phyloP scores from a whole-genome alignment of 1,284 basidiomycete species.

The Tausonia pullulans region DNA sequence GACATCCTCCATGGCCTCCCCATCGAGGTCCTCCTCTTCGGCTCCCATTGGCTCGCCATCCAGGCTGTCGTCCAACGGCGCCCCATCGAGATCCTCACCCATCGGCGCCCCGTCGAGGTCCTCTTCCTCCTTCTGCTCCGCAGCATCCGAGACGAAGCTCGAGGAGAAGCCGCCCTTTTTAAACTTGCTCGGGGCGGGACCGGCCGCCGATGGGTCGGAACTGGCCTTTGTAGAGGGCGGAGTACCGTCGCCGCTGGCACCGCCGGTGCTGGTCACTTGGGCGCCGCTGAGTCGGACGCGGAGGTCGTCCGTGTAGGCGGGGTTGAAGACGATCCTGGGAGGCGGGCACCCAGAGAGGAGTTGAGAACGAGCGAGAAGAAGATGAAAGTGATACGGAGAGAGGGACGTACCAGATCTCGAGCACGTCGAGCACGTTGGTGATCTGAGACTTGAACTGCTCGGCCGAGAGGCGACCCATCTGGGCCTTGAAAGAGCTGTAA shows the following conservation, averaged over 20 bases:
- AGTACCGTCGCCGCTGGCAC: constrained; percentile 17
- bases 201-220: constrained; percentile 2
- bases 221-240: constrained; percentile 1
- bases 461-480: constrained; percentile 78
- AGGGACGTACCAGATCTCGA: constrained; percentile 65
- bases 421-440: constrained; percentile 43
- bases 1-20: constrained; percentile 32
- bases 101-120: constrained; percentile 3
- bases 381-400: neutral
- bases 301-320: constrained; percentile 63
- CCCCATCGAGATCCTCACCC: constrained; percentile 24
- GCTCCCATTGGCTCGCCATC: constrained; percentile 31
- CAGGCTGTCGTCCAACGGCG: constrained; percentile 25
- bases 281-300: constrained; percentile 58
- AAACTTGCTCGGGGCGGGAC: constrained; percentile 46
- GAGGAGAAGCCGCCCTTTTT: constrained; percentile 55
- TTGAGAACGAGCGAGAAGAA: neutral
- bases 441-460: constrained; percentile 89
- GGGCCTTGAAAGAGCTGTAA: constrained; percentile 61
- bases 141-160: constrained; percentile 30
- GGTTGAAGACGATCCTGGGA: constrained; percentile 67
- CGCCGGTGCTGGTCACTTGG: constrained; percentile 18
- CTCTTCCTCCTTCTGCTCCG: neutral
- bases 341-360: neutral
- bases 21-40: constrained; percentile 29